Evolutionary conservation across 495 filamentous ascomycete species (phyloP).

Genomic region (Amphirosellinia nigrospora): DNA sequence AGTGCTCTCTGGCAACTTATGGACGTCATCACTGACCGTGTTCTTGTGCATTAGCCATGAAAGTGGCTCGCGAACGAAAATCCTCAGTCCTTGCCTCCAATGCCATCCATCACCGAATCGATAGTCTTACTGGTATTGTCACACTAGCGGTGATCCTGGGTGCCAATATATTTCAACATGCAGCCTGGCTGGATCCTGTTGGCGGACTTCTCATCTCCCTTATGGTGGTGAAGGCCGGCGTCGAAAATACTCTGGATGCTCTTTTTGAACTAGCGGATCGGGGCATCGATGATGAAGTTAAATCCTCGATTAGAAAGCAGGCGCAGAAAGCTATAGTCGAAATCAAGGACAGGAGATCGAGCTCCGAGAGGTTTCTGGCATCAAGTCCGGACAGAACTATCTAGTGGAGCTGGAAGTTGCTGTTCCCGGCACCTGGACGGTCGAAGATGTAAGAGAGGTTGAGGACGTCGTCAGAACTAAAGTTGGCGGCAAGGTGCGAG

Average conservation of each 20-base stretch:
- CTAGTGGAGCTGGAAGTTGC: constrained; percentile 85
- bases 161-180: constrained; percentile 82
- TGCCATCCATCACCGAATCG: constrained; percentile 93
- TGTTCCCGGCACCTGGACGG: constrained; percentile 73
- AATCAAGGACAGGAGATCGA: constrained; percentile 59
- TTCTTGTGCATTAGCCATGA: constrained; percentile 71
- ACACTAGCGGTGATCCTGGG: constrained; percentile 86
- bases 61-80: constrained; percentile 91
- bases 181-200: constrained; percentile 92
- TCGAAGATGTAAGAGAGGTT: constrained; percentile 68
- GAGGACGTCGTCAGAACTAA: constrained; percentile 73
- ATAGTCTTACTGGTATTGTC: constrained; percentile 92
- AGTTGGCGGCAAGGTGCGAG: constrained; percentile 76
- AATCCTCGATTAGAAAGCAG: constrained; percentile 67
- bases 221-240: constrained; percentile 91
- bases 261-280: constrained; percentile 88
- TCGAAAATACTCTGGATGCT: constrained; percentile 80
- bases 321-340: constrained; percentile 63
- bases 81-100: constrained; percentile 97
- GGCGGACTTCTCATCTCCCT: constrained; percentile 88
- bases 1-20: constrained; percentile 42
- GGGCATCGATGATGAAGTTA: constrained; percentile 84
- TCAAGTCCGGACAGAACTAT: constrained; percentile 96
- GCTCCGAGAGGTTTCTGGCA: constrained; percentile 74
- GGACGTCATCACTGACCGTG: background rate